phyloP scores from a whole-genome alignment of 2,329 filamentous ascomycete species.

The Fusarium tuaranense region DNA sequence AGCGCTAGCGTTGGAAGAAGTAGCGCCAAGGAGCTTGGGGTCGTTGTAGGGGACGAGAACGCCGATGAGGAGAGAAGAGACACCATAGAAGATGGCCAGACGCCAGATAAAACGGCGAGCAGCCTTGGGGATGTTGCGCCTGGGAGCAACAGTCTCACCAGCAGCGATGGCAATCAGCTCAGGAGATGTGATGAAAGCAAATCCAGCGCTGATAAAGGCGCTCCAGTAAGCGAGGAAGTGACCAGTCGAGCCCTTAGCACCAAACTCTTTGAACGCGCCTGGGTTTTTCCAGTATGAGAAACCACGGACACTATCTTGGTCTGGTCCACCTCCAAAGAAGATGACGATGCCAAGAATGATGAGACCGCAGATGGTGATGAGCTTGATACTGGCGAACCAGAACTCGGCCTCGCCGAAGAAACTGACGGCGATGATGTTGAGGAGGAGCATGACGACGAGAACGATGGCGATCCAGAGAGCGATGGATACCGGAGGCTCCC shows the following conservation, averaged over 20 bases:
- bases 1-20: slow-evolving; percentile 60
- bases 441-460: slow-evolving; percentile 62
- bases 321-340: slow-evolving; percentile 67
- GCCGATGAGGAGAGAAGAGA: slow-evolving; percentile 27
- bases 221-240: slow-evolving; percentile 71
- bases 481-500: slow-evolving; percentile 63
- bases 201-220: slow-evolving; percentile 65
- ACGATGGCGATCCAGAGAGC: slow-evolving; percentile 72
- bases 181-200: slow-evolving; percentile 47
- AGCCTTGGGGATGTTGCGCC: slow-evolving; percentile 47
- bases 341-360: slow-evolving; percentile 60
- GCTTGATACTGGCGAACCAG: slow-evolving; percentile 70
- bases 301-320: slow-evolving; percentile 56
- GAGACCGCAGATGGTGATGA: slow-evolving; percentile 68
- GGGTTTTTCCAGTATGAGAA: slow-evolving; percentile 55
- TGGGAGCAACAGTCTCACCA: slow-evolving; percentile 49
- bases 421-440: slow-evolving; percentile 70
- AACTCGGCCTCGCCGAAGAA: slow-evolving; percentile 73
- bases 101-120: slow-evolving; percentile 46
- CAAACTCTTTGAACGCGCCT: slow-evolving; percentile 62
- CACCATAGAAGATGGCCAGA: slow-evolving; percentile 46
- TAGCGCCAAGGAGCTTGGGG: slow-evolving; percentile 64
- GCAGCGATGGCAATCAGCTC: slow-evolving; percentile 47
- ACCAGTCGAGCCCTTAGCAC: slow-evolving; percentile 59
- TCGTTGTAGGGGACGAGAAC: slow-evolving; percentile 45